Evolutionary conservation across 2,329 filamentous ascomycete genomes (phyloP).

Genomic region (Talaromyces sp.): DNA sequence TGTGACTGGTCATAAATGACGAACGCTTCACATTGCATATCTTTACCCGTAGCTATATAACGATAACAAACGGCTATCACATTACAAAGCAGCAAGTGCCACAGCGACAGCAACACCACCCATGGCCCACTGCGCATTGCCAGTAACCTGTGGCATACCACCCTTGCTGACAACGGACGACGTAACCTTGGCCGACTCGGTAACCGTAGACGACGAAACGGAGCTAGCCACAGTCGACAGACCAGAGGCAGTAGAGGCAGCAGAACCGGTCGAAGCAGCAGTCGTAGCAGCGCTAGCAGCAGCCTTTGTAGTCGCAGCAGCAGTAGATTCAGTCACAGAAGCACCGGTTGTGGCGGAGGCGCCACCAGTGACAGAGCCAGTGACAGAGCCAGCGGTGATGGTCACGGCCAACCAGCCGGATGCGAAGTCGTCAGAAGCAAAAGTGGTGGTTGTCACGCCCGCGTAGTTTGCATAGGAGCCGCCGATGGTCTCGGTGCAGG

Average conservation of each 20-base stretch:
- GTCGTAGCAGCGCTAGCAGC: not conserved
- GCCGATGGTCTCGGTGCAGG: conserved; percentile 4
- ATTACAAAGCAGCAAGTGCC: conserved; percentile 17
- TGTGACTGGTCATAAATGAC: not conserved
- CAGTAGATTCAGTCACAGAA: not conserved
- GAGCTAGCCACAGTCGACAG: conserved; percentile 9
- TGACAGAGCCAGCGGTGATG: conserved; percentile 5
- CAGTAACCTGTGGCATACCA: conserved; percentile 18
- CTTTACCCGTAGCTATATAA: not conserved
- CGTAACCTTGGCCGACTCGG: conserved; percentile 2
- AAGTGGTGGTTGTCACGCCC: conserved; percentile 3
- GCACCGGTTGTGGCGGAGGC: not conserved
- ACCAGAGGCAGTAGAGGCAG: not conserved
- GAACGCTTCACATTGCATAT: not conserved
- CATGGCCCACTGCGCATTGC: conserved; percentile 16
- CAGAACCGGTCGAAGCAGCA: not conserved
- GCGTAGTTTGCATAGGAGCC: conserved; percentile 4
- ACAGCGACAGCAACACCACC: conserved; percentile 19
- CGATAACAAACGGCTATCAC: not conserved
- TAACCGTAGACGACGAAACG: conserved; percentile 7
- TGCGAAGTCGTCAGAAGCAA: not conserved
- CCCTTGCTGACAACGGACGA: conserved; percentile 13
- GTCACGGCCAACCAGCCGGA: conserved; percentile 2
- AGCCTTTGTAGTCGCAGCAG: not conserved
- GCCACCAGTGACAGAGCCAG: conserved; percentile 1